Base-by-base conservation (phyloP, 2,329 filamentous ascomycete species). In the Aspergillus sp. region DNA sequence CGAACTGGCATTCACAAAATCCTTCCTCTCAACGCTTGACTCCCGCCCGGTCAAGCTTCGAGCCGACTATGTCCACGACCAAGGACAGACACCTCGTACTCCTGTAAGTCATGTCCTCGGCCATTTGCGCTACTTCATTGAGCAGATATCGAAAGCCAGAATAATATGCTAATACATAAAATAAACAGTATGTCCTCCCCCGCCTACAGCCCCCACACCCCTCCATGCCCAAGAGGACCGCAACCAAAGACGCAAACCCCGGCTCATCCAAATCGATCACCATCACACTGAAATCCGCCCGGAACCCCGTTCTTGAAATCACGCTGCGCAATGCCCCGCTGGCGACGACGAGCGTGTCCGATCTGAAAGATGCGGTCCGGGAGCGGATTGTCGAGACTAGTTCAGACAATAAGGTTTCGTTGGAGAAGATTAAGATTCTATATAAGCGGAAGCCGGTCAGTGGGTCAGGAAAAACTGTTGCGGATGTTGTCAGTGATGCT, bases 1-100 rank as follows among this genome's bases (percentile, higher is more conserved):
- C n/a, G 93, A 97, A 82, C 77, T 93, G 60, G 80, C 86, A 51
- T 98, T 97, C 75, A 89, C 91, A 66, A 91, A 90, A 76, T 82
- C 86, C 33, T 97, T 96, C 76, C 86, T 99, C 66, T 81, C 87
- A 52, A 84, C 86, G 21, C 85, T 98, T 62, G 91, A 96, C 76
- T 84, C 86, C 60, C 87, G 88, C 50, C 89, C 92, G 7, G 75
- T 87, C 67, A 96, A 93, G 80, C 84, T 98, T 62, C 86, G 89
- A n/a, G 81, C 90, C 63, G 91, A 98, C 75, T 90, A 97, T 85
- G 87, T 96, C 74, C 90, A 93, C 76, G 91, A 97, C 71, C 86
- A 91, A 50, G 87, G 87, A 68, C 86, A 83, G 64, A 93, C 93
- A 72, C 89, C 90, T 24, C 86, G 90, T 61, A 82, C 86, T 64